phyloP scores from a whole-genome alignment of 164 flowering plant species.

The Magnolia officinalis region DNA sequence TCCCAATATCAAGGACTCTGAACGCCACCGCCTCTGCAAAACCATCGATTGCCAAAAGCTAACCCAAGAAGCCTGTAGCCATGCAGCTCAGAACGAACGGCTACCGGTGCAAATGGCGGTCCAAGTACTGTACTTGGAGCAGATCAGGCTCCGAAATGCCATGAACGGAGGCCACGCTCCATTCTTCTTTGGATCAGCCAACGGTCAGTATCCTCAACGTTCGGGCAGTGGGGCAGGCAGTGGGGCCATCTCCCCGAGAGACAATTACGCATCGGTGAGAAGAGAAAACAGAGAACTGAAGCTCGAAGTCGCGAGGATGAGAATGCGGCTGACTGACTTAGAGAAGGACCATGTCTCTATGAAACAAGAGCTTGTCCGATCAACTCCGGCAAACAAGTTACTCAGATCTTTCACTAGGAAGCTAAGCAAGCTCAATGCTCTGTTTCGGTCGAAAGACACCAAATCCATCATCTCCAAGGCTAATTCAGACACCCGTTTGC shows the following conservation, averaged over 20 bases:
- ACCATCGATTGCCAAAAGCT: slow-evolving; percentile 87
- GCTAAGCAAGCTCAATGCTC: slow-evolving; percentile 56
- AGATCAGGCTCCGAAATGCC: slow-evolving; percentile 80
- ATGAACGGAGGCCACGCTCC: slow-evolving; percentile 81
- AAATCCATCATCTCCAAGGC: slow-evolving; percentile 45
- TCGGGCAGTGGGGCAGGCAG: slow-evolving; percentile 86
- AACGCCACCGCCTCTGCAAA: slow-evolving; percentile 82
- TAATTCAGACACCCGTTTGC: slow-evolving; percentile 55
- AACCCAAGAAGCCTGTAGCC: slow-evolving; percentile 97
- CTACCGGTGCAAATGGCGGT: slow-evolving; percentile 94
- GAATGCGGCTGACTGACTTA: slow-evolving; percentile 92
- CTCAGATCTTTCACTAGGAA: slow-evolving; percentile 70
- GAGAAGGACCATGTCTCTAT: slow-evolving; percentile 95
- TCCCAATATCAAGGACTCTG: slow-evolving; percentile 78
- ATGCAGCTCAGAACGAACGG: slow-evolving; percentile 95
- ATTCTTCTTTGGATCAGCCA: slow-evolving; percentile 66
- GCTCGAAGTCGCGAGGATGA: slow-evolving; percentile 94
- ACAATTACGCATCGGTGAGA: slow-evolving; percentile 94
- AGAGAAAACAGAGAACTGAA: slow-evolving; percentile 95
- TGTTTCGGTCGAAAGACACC: slow-evolving; percentile 49
- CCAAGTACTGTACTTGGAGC: slow-evolving; percentile 93
- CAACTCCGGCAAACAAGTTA: slow-evolving; percentile 70
- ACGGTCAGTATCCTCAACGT: slow-evolving; percentile 61
- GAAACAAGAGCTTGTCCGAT: slow-evolving; percentile 80
- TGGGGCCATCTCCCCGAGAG: slow-evolving; percentile 93